Evolutionary conservation across 83 land plant species (phyloP).

Genomic region (Isoetes engelmannii): DNA sequence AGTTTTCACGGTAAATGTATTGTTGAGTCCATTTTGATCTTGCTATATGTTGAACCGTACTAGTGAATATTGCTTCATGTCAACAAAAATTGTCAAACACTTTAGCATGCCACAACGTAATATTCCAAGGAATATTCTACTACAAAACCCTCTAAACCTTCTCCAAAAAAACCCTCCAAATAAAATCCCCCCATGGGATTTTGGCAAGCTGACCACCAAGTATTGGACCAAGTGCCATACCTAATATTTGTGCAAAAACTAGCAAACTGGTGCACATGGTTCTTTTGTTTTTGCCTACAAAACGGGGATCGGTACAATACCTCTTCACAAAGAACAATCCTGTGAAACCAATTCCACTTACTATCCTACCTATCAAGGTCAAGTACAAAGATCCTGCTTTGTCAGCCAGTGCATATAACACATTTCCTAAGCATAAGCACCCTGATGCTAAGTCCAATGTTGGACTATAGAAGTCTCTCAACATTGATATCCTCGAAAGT

Average conservation of each 20-base stretch:
- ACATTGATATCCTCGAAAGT: not conserved
- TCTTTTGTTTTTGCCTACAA: not conserved
- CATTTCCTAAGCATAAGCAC: not conserved
- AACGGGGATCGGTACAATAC: not conserved
- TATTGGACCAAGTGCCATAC: constrained; percentile 4
- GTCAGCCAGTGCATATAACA: not conserved
- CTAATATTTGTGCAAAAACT: not conserved
- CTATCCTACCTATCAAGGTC: not conserved
- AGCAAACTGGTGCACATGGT: constrained; percentile 1
- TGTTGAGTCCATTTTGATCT: too few species aligned
- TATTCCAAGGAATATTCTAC: too few species aligned
- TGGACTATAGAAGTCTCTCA: not conserved
- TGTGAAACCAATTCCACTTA: constrained; percentile 8
- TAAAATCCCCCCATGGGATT: not conserved
- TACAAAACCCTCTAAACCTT: too few species aligned
- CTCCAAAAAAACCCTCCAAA: too few species aligned
- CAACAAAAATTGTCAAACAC: too few species aligned
- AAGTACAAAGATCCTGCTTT: not conserved
- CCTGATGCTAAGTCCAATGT: not conserved
- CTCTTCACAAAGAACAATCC: constrained; percentile 1
- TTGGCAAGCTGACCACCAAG: not conserved
- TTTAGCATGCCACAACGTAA: too few species aligned
- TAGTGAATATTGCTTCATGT: too few species aligned
- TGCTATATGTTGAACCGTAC: too few species aligned
- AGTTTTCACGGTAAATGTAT: too few species aligned